Conservation (phyloP, 441 rosid genomes). For the Omphalea diandra region DNA sequence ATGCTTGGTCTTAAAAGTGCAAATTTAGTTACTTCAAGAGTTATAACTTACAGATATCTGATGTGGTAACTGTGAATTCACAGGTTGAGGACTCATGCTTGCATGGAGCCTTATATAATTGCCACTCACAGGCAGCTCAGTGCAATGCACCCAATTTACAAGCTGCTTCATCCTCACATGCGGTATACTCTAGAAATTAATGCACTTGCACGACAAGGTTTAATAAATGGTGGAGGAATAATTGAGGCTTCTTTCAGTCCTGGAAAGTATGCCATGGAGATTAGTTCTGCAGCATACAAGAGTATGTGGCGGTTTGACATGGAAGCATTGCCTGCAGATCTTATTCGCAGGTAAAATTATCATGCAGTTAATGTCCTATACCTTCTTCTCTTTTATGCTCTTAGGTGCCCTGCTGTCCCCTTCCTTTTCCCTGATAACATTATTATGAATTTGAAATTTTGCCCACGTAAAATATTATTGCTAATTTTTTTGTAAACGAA, state of each 20-base stretch:
- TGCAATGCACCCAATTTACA: slow-evolving; percentile 81
- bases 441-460: neutral
- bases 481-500: neutral
- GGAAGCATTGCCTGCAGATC: slow-evolving; percentile 97
- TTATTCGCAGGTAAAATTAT: slow-evolving; percentile 60
- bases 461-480: neutral
- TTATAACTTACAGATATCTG: too few relatives aligned
- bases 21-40: too few relatives aligned
- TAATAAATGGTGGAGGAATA: slow-evolving; percentile 88
- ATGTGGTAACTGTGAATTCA: slow-evolving; percentile 14
- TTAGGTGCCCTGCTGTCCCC: neutral
- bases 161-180: slow-evolving; percentile 86
- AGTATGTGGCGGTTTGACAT: slow-evolving; percentile 78
- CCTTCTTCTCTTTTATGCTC: neutral
- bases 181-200: slow-evolving; percentile 92
- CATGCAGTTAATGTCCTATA: neutral
- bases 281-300: slow-evolving; percentile 88
- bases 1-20: too few relatives aligned
- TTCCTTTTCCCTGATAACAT: neutral
- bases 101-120: slow-evolving; percentile 86
- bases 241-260: slow-evolving; percentile 92
- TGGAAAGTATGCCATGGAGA: slow-evolving; percentile 74
- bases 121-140: slow-evolving; percentile 92
- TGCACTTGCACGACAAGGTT: slow-evolving; percentile 83
- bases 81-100: slow-evolving; percentile 93